Evolutionary conservation across 1,139 yeast genomes (phyloP).

Genomic region (Diutina pseudorugosa): DNA sequence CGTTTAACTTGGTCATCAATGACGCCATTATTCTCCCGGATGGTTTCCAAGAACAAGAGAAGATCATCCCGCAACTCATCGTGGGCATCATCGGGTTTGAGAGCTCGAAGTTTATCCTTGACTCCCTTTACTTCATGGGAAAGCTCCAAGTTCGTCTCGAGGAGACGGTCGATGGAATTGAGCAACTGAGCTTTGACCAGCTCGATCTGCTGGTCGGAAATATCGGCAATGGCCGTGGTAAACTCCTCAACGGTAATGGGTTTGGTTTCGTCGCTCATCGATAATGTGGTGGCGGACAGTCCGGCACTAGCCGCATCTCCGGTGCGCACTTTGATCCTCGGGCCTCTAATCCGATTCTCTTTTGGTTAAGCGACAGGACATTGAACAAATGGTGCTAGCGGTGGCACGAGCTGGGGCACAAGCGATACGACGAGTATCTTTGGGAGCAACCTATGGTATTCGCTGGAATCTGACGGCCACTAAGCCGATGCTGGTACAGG

Average conservation of each 20-base stretch:
- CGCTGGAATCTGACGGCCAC: background rate
- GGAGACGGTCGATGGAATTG: constrained; percentile 4
- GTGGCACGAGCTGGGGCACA: background rate
- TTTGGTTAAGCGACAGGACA: too few relatives aligned
- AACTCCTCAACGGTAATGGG: constrained; percentile 21
- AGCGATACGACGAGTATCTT: background rate
- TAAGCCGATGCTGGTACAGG: background rate
- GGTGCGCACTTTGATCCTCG: background rate
- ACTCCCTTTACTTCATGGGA: background rate
- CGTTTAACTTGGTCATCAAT: constrained; percentile 18
- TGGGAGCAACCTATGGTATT: background rate
- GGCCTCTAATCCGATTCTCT: too few relatives aligned
- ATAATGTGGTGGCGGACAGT: background rate
- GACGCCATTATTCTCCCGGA: constrained; percentile 22
- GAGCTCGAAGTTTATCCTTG: background rate
- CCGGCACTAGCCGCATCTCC: background rate
- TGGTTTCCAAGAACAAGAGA: constrained; percentile 17
- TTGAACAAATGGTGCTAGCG: background rate
- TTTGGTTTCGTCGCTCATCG: constrained; percentile 3
- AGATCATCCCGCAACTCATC: constrained; percentile 12
- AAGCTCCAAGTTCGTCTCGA: constrained; percentile 2
- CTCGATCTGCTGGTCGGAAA: constrained; percentile 21
- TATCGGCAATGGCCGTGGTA: constrained; percentile 19
- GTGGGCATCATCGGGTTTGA: background rate
- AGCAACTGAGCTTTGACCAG: constrained; percentile 7